Percentiles rank a stretch among this genome's conserved stretches.
These are phyloP conservation scores for Microdochium paspali DNA, from an alignment of 2,329 filamentous ascomycete genomes.

Conservation along the genomic window DNA sequence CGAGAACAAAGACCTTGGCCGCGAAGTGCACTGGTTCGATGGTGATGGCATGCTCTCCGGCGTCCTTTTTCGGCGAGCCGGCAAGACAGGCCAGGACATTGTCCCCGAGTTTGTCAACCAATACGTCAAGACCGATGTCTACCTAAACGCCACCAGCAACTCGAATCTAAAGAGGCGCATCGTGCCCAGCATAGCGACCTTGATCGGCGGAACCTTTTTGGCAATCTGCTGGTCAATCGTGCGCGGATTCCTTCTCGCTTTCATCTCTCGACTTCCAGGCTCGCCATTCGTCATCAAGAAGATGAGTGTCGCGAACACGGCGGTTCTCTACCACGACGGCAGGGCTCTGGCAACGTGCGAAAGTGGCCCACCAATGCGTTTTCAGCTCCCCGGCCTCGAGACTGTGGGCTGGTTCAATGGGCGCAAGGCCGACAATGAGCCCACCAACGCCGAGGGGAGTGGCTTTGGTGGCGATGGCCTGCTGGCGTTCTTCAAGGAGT, in stretches of 20 bases:
- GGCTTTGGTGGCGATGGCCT: constrained; percentile 46
- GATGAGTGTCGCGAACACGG: constrained; percentile 64
- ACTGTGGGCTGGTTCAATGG: constrained; percentile 66
- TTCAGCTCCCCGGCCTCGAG: constrained; percentile 53
- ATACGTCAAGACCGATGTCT: constrained; percentile 59
- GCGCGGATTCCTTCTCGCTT: constrained; percentile 45
- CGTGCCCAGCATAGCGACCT: constrained; percentile 56
- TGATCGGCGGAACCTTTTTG: constrained; percentile 48
- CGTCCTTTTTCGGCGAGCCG: constrained; percentile 43
- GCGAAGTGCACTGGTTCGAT: constrained; percentile 66
- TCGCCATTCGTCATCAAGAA: constrained; percentile 49
- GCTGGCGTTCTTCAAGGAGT: constrained; percentile 56
- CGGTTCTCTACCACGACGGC: constrained; percentile 57
- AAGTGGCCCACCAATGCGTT: constrained; percentile 59
- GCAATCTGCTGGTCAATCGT: constrained; percentile 41
- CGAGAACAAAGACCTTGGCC: constrained; percentile 46
- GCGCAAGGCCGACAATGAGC: constrained; percentile 40
- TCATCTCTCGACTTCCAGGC: constrained; percentile 48
- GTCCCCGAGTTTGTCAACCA: constrained; percentile 60
- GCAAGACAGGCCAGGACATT: constrained; percentile 27
- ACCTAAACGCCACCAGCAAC: constrained; percentile 41
- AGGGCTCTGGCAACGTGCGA: constrained; percentile 61
- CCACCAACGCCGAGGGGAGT: constrained; percentile 12
- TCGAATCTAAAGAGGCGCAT: constrained; percentile 42
- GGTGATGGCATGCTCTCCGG: constrained; percentile 68